Base-by-base conservation (phyloP, 2,329 filamentous ascomycete species). In the Cordyceps javanica region DNA sequence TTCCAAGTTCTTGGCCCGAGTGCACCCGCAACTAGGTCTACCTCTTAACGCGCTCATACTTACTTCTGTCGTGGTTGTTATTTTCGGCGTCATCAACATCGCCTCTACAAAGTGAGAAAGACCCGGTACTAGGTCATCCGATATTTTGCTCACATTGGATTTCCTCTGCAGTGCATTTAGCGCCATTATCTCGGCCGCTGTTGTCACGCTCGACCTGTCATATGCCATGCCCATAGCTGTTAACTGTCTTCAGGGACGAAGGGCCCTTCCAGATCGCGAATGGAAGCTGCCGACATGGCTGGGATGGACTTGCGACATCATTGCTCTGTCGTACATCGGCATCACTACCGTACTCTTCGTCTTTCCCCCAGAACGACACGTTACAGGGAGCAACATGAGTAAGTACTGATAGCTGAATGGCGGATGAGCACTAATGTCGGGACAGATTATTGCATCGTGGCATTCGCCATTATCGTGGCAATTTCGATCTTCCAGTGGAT, bases 151-250 rank as follows among this genome's bases (percentile, higher is more conserved):
- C 6, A 49, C 26, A 14, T 23, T 13, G 8, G 11, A 45, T 19
- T 5, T 7, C n/a, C n/a, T 41, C 2, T 11, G 3, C 23, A 72
- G 80, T 59, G 87, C 87, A 0, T 89, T 90, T 70, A 89, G 87
- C 42, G 87, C 87, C 14, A 88, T 90, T 63, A 79, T 88, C 1
- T 83, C 86, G 0, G 82, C 87, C 0, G 87, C 86, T 0, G 88
- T 91, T 0, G 87, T 91, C 8, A 82, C 87, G 1, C 77, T 92
- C 0, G 83, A 86, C 7, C 73, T 91, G 5, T 87, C 86, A 2
- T 92, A 92, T 63, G 88, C 82, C 6, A 89, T 92, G 39, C 89
- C 89, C 0, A 82, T 90, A 48, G 76, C 81, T 0, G 83, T 91
- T 62, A 89, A 91, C 63, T 80, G 84, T 58, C 68, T 88, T 2